A percentile compares a stretch with the other conserved stretches of the same genome.
Evolutionary conservation across 2,329 filamentous ascomycete genomes (phyloP).

Genomic region (Aspergillus costaricaensis): DNA sequence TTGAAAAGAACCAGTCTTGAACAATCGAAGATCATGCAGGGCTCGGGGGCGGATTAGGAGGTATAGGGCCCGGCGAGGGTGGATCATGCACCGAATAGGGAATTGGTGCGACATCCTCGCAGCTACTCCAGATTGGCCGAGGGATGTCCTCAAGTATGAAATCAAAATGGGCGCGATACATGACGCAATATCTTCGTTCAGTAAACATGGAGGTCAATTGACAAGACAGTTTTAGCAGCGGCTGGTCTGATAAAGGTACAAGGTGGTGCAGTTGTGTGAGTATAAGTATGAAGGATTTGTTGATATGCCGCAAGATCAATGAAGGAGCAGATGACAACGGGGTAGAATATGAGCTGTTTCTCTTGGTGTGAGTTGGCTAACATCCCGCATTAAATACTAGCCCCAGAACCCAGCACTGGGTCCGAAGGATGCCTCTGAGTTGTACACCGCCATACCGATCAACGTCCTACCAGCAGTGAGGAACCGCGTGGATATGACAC

Average conservation of each 20-base stretch:
- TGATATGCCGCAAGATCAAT: background rate
- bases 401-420: constrained; percentile 6
- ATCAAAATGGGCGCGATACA: too few species aligned
- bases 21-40: constrained; percentile 29
- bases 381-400: constrained; percentile 17
- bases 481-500: constrained; percentile 19
- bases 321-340: background rate
- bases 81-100: constrained; percentile 25
- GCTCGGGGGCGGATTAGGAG: constrained; percentile 44
- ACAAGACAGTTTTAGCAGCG: background rate
- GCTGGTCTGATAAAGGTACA: background rate
- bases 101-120: constrained; percentile 1
- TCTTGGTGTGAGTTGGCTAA: background rate
- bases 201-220: background rate
- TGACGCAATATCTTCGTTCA: too few species aligned
- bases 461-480: constrained; percentile 20
- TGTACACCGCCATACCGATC: constrained; percentile 25
- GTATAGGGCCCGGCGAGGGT: constrained; percentile 37
- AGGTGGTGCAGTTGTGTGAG: background rate
- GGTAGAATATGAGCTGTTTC: background rate
- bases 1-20: background rate
- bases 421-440: constrained; percentile 10
- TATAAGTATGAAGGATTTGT: background rate
- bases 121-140: background rate
- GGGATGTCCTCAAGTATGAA: background rate